Conservation (phyloP, 345 rosid genomes). For the Cardamine chenopodiifolia region DNA sequence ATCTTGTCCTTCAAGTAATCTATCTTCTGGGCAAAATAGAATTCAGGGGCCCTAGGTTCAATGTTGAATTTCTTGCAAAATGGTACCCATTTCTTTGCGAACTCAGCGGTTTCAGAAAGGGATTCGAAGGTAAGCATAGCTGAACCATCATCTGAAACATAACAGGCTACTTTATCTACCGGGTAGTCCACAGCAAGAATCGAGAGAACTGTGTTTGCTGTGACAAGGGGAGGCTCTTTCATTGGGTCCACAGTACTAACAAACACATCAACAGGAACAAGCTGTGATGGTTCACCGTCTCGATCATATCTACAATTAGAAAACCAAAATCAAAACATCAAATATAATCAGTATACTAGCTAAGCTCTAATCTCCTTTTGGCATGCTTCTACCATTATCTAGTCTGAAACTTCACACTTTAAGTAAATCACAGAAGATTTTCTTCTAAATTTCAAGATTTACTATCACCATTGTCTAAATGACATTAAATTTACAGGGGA, state of each 20-base stretch:
- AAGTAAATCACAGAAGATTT: neutral
- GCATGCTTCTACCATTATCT: constrained; percentile 18
- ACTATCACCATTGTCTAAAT: neutral
- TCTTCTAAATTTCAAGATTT: neutral
- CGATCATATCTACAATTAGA: constrained; percentile 75
- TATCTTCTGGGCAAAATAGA: constrained; percentile 97
- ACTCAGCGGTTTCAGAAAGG: constrained; percentile 98
- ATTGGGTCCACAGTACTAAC: constrained; percentile 99
- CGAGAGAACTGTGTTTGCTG: constrained; percentile 98
- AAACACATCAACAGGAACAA: constrained; percentile 92
- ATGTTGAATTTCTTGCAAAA: constrained; percentile 97
- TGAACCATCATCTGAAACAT: constrained; percentile 99
- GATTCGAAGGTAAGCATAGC: constrained; percentile 99
- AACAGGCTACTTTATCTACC: constrained; percentile 97
- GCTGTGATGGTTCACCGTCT: constrained; percentile 96
- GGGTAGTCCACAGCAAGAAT: constrained; percentile 99
- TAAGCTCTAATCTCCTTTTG: neutral
- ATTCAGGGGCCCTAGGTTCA: constrained; percentile 99
- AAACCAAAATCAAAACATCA: constrained; percentile 27
- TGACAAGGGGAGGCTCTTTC: constrained; percentile 95
- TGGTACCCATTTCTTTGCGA: constrained; percentile 99
- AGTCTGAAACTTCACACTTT: constrained; percentile 6
- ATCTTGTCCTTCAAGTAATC: constrained; percentile 98
- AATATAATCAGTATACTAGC: neutral
- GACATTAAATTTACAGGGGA: neutral